phyloP scores from a whole-genome alignment of 805 yeast genomes.

The Ogataea trehalophila region DNA sequence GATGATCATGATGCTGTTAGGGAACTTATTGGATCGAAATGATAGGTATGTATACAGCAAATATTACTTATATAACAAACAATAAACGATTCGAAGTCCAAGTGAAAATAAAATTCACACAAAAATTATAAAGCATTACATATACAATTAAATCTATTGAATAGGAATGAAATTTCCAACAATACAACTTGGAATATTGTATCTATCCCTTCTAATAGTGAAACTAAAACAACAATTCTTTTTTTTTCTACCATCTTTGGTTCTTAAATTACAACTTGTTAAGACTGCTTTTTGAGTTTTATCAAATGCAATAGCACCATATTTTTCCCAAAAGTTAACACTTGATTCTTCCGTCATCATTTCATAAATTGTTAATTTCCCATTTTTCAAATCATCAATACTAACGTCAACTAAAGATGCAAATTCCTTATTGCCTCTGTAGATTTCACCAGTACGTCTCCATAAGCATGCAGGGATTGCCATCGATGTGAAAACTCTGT shows the following conservation, averaged over 20 bases:
- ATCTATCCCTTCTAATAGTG: constrained; percentile 86
- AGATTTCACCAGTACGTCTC: constrained; percentile 96
- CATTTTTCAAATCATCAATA: constrained; percentile 88
- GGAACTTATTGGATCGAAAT: neutral
- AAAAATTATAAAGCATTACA: constrained; percentile 21
- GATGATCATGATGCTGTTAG: constrained; percentile 3
- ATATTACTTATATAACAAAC: too few species aligned
- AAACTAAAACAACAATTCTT: constrained; percentile 91
- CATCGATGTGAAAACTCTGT: constrained; percentile 93
- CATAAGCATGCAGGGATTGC: constrained; percentile 97
- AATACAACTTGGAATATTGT: constrained; percentile 92
- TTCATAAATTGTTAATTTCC: constrained; percentile 87
- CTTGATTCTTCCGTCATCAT: constrained; percentile 94
- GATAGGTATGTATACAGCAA: neutral
- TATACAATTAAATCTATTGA: constrained; percentile 27
- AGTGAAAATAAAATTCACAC: neutral
- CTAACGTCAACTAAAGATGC: constrained; percentile 87
- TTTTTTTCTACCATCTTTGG: constrained; percentile 74
- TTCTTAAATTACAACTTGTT: constrained; percentile 83
- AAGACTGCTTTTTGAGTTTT: constrained; percentile 92
- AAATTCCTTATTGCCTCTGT: constrained; percentile 92
- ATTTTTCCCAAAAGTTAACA: constrained; percentile 96
- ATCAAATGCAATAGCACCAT: constrained; percentile 94
- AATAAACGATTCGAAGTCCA: too few species aligned
- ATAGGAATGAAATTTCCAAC: constrained; percentile 94